Evolutionary conservation across 208 protist species (phyloP), one percentile per base, ranked within the genome.

Genomic region (Spongospora subterranea): DNA sequence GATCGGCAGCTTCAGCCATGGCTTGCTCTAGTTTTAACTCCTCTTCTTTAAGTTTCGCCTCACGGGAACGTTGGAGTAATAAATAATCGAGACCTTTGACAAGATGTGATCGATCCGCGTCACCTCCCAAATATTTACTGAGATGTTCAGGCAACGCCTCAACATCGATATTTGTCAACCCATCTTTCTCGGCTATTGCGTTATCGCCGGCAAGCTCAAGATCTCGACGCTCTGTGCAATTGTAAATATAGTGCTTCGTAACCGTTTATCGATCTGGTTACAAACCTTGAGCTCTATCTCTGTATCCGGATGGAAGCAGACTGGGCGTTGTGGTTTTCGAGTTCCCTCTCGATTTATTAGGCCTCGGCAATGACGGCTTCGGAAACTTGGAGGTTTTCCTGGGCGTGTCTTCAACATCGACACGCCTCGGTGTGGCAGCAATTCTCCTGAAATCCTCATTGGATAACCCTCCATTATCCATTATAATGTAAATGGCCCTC

Each of bases 1-100:
- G 6, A 39, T 6, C 71, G 6, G 40, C 71, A 82, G 71, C 71
- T 45, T 35, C 17, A 35, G 71, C n/a, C 71, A 82, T 82, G 17
- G 71, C 71, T 45, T 82, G 6, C 71, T 82, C 71, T n/a, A 82
- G 71, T 13, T 43, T 35, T 20, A 45, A 13, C 35, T 82, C 71
- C n/a, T 82, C 71, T 20, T 82, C 71, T 82, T 82, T 82, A 6
- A 39, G 71, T 45, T 40, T 82, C 13, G 6, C n/a, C 40, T 82
- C 71, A 35, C 71, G 71, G 6, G 71, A 82, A 40, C n/a, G n/a
- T n/a, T 82, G 17, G 6, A 82, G n/a, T n/a, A 82, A n/a, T 40
- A 82, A n/a, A 82, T 82, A 82, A 43, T 82, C 71, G 17, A 82
- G 71, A 40, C 71, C 71, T 43, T 82, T 82, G 71, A 82, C 71